phyloP scores from a whole-genome alignment of 208 protist species.

The Porcisia hertigi region DNA sequence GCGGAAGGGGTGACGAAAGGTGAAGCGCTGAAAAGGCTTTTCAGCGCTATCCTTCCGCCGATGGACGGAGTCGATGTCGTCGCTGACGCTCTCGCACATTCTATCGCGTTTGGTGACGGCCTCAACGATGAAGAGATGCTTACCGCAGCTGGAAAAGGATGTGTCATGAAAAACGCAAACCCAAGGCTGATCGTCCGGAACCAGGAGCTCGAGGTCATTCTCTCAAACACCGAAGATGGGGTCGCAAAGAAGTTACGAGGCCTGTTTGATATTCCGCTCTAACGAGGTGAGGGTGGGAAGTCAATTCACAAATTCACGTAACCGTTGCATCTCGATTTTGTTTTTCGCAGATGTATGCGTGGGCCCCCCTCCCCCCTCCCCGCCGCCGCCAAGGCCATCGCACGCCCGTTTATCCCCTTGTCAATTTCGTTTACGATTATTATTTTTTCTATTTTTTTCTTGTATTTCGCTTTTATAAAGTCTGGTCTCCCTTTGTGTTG shows the following conservation, averaged over 20 bases:
- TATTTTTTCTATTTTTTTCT: not conserved
- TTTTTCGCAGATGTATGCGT: not conserved
- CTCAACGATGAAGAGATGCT: constrained; percentile 66
- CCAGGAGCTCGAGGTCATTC: constrained; percentile 47
- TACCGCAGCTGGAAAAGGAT: constrained; percentile 41
- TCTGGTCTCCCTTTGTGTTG: not conserved
- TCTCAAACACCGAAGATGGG: constrained; percentile 46
- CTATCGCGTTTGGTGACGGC: constrained; percentile 64
- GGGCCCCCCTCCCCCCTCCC: too few species aligned
- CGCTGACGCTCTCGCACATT: constrained; percentile 20
- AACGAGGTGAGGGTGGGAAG: not conserved
- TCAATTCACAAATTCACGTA: not conserved
- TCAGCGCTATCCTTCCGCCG: constrained; percentile 14
- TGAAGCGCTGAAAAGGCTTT: constrained; percentile 27
- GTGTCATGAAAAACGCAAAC: constrained; percentile 53
- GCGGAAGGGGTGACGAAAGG: constrained; percentile 40
- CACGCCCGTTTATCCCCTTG: too few species aligned
- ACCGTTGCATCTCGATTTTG: not conserved
- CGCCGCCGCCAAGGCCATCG: too few species aligned
- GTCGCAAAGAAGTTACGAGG: constrained; percentile 48
- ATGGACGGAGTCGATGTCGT: constrained; percentile 20
- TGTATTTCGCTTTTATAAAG: not conserved
- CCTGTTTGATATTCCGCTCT: constrained; percentile 30
- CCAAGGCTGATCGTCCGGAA: constrained; percentile 38
- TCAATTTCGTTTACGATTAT: not conserved